Base-by-base conservation (phyloP, 2,329 filamentous ascomycete genomes). In the Talaromyces sp. region DNA sequence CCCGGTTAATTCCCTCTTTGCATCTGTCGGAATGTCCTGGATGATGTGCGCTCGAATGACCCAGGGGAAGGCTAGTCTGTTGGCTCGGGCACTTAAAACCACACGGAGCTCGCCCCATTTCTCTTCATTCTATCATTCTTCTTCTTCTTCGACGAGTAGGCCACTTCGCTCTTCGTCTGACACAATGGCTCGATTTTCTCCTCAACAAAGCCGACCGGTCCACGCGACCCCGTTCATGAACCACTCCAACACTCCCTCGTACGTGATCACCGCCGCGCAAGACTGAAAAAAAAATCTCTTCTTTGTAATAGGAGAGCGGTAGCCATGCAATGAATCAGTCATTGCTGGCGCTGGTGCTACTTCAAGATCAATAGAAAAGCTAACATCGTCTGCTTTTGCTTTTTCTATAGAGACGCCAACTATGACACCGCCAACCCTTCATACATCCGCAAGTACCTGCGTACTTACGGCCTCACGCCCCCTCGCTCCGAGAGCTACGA, bases 371-470 rank as follows among this genome's bases (percentile, higher is more conserved):
- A n/a, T 14, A 37, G n/a, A 37, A 16, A 8, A 9, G 35, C 57
- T 59, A 51, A 62, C 35, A 4, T 17, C 6, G 16, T 22, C 7
- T 41, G 17, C 29, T 37, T n/a, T 17, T 33, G n/a, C n/a, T 24
- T 11, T 13, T 49, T 19, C 24, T 47, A 27, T 55, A 76, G 74
- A 54, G 73, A 75, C 9, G 70, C 72, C 42, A 76, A 78, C 63
- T 79, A 73, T 55, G 77, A 80, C 57, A 80, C 77, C 43, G 75
- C 77, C 55, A 77, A 79, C 61, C 76, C 77, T 33, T 63, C 74
- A 40, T 76, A 78, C 51, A 77, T 79, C 42, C 77, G 77, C 69
- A 80, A 78, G 61, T 80, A 79, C 65, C 73, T 80, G 55, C 75
- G 76, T 58, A 79, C 77, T 16, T 79, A 80, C 61, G 77, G 77